Conservation (phyloP, 1,284 basidiomycete genomes). For the Flammula alnicola region DNA sequence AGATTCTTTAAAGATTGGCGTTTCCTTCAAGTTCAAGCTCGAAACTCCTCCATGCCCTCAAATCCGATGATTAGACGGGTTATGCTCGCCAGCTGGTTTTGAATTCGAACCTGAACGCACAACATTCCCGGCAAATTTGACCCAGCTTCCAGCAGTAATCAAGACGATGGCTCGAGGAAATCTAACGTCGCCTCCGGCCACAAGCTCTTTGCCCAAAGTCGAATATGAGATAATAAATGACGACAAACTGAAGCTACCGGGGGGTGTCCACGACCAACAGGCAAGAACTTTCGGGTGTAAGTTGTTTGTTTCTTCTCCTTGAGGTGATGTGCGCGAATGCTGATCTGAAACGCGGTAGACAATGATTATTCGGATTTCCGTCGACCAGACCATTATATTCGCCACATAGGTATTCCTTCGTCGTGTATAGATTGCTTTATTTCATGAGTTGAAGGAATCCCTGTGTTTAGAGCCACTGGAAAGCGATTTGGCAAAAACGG, state of each 20-base stretch:
- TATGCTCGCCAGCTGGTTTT: neutral
- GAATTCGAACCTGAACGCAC: neutral
- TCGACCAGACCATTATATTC: conserved; percentile 86
- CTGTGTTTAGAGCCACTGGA: conserved; percentile 82
- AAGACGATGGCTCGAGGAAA: conserved; percentile 37
- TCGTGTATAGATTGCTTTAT: neutral
- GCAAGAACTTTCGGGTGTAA: conserved; percentile 65
- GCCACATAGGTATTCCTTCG: conserved; percentile 81
- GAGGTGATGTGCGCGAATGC: neutral
- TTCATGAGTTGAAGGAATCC: neutral
- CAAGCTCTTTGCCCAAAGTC: conserved; percentile 56
- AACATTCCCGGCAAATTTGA: no score
- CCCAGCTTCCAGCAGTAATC: no score
- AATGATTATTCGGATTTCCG: conserved; percentile 81
- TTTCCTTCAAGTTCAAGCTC: neutral
- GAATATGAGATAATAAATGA: conserved; percentile 65
- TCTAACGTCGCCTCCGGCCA: conserved; percentile 31
- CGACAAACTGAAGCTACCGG: conserved; percentile 56
- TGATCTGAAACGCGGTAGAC: conserved; percentile 47
- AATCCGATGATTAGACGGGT: neutral
- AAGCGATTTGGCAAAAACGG: conserved; percentile 88
- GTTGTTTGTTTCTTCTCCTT: conserved; percentile 26
- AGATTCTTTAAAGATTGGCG: neutral
- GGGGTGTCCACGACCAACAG: conserved; percentile 57
- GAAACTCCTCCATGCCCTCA: neutral